A percentile compares a stretch with the other conserved stretches of the same genome.
phyloP scores from a whole-genome alignment of 108 stramenopile genomes.

The Cyclotella choctawhatcheeana region DNA sequence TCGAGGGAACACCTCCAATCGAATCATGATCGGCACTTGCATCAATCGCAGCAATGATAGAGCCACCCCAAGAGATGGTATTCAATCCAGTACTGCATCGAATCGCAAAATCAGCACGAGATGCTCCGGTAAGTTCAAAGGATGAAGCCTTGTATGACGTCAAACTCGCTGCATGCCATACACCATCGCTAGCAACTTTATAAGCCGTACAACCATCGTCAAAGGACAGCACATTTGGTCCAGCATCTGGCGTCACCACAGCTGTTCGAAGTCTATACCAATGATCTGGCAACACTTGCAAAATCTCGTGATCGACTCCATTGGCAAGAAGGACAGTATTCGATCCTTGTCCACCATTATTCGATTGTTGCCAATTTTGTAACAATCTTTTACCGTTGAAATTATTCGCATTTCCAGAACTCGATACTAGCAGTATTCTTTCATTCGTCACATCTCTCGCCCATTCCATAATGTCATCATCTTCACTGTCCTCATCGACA shows the following conservation, averaged over 20 bases:
- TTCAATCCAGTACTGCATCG: slow-evolving; percentile 24
- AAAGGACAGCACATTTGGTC: not conserved
- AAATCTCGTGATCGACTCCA: too few relatives aligned
- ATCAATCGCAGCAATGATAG: slow-evolving; percentile 26
- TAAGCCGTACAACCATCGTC: not conserved
- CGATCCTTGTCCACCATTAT: too few relatives aligned
- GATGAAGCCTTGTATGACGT: not conserved
- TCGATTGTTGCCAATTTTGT: too few relatives aligned
- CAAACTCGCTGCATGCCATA: not conserved
- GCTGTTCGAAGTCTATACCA: not conserved
- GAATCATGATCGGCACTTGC: slow-evolving; percentile 35
- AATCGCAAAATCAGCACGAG: slow-evolving; percentile 53
- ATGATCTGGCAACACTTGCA: not conserved
- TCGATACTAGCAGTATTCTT: not conserved
- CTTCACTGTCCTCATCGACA: not conserved
- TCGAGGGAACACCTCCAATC: not conserved
- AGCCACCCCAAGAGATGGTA: not conserved
- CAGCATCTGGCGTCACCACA: not conserved
- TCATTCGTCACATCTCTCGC: not conserved
- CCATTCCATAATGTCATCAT: not conserved
- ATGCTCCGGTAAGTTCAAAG: slow-evolving; percentile 36
- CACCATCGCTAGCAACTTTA: not conserved
- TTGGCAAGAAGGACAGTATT: too few relatives aligned
- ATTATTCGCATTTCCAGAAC: not conserved
- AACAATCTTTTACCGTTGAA: not conserved